Evolutionary conservation across 73 alveolate genomes (phyloP).

Genomic region (Tetrahymena malaccensis): DNA sequence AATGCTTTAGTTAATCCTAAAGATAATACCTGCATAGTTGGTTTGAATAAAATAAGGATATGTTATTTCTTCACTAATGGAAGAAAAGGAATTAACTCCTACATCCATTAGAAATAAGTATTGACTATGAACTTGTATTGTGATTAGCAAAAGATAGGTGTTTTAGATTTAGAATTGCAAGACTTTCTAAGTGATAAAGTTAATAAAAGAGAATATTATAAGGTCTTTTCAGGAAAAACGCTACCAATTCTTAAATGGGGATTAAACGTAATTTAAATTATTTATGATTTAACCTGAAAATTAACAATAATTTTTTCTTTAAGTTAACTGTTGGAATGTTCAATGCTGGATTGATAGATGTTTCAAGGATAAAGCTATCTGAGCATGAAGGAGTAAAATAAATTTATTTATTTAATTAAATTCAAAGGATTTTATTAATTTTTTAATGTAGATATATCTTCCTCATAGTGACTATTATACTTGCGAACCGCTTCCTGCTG

Average conservation of each 20-base stretch:
- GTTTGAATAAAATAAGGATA: constrained; percentile 54
- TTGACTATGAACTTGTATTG: constrained; percentile 24
- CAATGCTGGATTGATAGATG: constrained; percentile 31
- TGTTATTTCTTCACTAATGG: constrained; percentile 50
- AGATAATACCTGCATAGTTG: constrained; percentile 20
- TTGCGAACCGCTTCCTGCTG: constrained; percentile 51
- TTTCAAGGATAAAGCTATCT: constrained; percentile 23
- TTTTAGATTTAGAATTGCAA: constrained; percentile 14
- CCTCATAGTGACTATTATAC: constrained; percentile 37
- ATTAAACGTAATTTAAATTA: constrained; percentile 3
- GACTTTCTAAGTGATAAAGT: constrained; percentile 32
- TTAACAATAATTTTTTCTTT: not conserved
- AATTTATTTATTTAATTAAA: not conserved
- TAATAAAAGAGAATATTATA: constrained; percentile 19
- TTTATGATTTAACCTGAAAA: not conserved
- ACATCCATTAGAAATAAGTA: constrained; percentile 6
- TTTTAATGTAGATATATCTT: not conserved
- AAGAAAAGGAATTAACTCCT: constrained; percentile 16
- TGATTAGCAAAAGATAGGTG: constrained; percentile 1
- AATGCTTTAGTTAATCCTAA: not conserved
- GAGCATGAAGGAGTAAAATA: constrained; percentile 26
- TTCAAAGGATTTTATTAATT: too few species aligned
- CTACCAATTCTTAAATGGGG: constrained; percentile 30
- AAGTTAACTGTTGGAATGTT: constrained; percentile 30
- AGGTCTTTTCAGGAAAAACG: constrained; percentile 12